Percentiles rank a stretch among this genome's conserved stretches.
phyloP scores from a whole-genome alignment of 2,329 filamentous ascomycete genomes.

The Aspergillus brunneoviolaceus region DNA sequence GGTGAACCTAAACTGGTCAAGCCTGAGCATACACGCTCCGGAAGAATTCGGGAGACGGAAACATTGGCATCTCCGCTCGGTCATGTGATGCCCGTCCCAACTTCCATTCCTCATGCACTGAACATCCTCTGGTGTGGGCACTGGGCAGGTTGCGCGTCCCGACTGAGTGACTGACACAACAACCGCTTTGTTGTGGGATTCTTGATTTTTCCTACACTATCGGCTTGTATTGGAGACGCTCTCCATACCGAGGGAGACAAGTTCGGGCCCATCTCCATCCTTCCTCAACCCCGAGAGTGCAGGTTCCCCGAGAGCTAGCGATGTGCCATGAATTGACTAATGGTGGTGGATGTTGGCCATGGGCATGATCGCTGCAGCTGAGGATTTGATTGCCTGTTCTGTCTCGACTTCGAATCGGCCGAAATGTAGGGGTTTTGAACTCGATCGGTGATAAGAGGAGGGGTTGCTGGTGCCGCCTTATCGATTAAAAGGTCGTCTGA shows the following conservation, averaged over 20 bases:
- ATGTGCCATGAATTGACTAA: background rate
- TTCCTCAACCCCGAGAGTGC: no score
- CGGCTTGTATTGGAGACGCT: background rate
- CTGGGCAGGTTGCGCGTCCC: no score
- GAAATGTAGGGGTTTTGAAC: background rate
- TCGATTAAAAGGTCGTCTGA: background rate
- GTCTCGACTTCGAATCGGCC: background rate
- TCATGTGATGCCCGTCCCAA: slow-evolving; percentile 27
- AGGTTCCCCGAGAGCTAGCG: background rate
- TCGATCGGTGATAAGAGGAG: background rate
- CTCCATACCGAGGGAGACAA: no score
- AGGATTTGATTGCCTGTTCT: background rate
- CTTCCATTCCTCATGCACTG: background rate
- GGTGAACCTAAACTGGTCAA: slow-evolving; percentile 37
- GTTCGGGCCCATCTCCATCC: no score
- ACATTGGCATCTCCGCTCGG: slow-evolving; percentile 23
- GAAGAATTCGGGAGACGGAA: slow-evolving; percentile 24
- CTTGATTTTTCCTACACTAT: no score
- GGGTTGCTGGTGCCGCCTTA: background rate
- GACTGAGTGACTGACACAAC: no score
- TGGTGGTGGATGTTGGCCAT: background rate
- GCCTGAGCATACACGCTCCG: slow-evolving; percentile 19
- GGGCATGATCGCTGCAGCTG: background rate
- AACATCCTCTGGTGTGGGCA: background rate
- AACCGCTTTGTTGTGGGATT: no score